Evolutionary conservation across 1,139 yeast genomes (phyloP).

Genomic region (Blastobotrys capitulatus): DNA sequence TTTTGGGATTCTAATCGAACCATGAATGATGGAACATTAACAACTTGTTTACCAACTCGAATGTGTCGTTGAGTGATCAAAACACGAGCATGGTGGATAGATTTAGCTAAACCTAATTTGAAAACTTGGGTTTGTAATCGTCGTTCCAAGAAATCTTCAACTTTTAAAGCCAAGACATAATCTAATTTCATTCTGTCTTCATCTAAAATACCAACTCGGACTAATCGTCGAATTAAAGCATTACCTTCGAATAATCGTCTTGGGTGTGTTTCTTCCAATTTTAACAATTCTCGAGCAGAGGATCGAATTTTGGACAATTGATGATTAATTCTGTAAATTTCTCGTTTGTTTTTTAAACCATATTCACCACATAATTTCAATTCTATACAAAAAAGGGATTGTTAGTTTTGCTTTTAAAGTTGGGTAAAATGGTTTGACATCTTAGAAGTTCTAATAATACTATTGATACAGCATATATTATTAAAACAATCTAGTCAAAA

Average conservation of each 20-base stretch:
- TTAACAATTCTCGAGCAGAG: constrained; percentile 99
- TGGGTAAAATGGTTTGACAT: background rate
- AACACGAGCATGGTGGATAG: constrained; percentile 99
- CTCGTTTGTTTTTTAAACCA: constrained; percentile 99
- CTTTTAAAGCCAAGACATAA: constrained; percentile 97
- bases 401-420: constrained; percentile 30
- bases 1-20: constrained; percentile 99
- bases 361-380: constrained; percentile 94
- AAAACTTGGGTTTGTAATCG: constrained; percentile 99
- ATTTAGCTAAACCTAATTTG: constrained; percentile 99
- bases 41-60: constrained; percentile 99
- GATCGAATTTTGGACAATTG: constrained; percentile 99
- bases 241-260: constrained; percentile 99
- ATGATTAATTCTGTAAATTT: constrained; percentile 97
- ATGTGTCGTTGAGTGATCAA: constrained; percentile 98
- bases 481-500: background rate
- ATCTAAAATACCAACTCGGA: constrained; percentile 96
- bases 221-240: constrained; percentile 95
- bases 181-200: constrained; percentile 99
- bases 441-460: background rate
- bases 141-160: constrained; percentile 99
- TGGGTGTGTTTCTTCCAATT: constrained; percentile 99
- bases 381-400: constrained; percentile 99
- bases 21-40: constrained; percentile 98
- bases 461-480: too few relatives aligned